A percentile compares a stretch with the other conserved stretches of the same genome.
These are phyloP conservation scores for Endothia cerciana DNA, from an alignment of 2,329 filamentous ascomycete genomes.

Conservation along the genomic window DNA sequence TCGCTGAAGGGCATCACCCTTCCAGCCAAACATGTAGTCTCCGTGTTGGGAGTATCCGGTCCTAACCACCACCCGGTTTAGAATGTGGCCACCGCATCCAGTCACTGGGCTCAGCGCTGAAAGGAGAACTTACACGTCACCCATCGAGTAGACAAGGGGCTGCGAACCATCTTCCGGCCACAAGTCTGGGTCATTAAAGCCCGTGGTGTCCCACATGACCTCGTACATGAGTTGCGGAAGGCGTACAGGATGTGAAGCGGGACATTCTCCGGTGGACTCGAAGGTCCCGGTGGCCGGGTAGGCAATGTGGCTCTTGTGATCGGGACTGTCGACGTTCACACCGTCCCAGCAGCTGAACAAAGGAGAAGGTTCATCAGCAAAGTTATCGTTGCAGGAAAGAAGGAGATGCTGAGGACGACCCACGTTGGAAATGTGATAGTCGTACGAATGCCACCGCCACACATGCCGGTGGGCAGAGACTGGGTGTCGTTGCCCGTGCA, in stretches of 20 bases:
- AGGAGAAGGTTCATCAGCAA: no score
- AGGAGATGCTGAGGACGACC: constrained; percentile 28
- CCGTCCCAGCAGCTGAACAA: constrained; percentile 58
- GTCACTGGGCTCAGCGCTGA: no score
- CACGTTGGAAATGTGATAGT: constrained; percentile 46
- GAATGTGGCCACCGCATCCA: no score
- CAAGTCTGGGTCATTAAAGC: constrained; percentile 40
- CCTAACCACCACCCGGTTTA: not conserved
- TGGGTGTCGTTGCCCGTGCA: constrained; percentile 41
- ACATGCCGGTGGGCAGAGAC: constrained; percentile 43
- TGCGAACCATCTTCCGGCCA: constrained; percentile 33
- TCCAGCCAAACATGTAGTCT: constrained; percentile 30
- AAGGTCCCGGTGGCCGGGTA: constrained; percentile 47
- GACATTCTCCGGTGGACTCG: constrained; percentile 41
- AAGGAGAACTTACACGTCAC: constrained; percentile 31
- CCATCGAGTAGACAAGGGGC: constrained; percentile 36
- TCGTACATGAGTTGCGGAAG: constrained; percentile 51
- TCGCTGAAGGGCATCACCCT: constrained; percentile 34
- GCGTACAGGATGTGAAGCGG: constrained; percentile 46
- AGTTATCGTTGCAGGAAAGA: no score
- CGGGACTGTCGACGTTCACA: constrained; percentile 49
- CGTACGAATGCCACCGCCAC: constrained; percentile 46
- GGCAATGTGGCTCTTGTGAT: constrained; percentile 48
- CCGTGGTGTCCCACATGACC: constrained; percentile 49
- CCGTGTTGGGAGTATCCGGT: constrained; percentile 29